A percentile compares a stretch with the other conserved stretches of the same genome.
phyloP scores from a whole-genome alignment of 371 early-diverging fungal genomes.

The Mortierella sp. region DNA sequence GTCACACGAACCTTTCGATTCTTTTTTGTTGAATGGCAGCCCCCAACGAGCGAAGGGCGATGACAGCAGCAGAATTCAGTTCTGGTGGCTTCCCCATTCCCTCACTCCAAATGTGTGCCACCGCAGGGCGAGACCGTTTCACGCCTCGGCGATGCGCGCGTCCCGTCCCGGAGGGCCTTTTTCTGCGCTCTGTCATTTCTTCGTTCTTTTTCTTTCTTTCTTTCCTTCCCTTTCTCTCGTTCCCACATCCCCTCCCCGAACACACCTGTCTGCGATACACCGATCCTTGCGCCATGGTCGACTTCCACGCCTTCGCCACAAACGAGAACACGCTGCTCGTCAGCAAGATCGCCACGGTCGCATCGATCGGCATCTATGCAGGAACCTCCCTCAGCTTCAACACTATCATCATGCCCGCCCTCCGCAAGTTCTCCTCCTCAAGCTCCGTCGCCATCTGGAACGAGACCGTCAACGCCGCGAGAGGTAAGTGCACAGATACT shows the following conservation, averaged over 20 bases:
- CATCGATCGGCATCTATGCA: slow-evolving; percentile 41
- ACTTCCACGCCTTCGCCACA: slow-evolving; percentile 33
- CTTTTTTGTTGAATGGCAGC: no score
- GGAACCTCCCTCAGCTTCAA: slow-evolving; percentile 44
- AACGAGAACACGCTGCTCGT: slow-evolving; percentile 35
- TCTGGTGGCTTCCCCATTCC: no score
- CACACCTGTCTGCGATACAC: neutral
- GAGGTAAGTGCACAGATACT: slow-evolving; percentile 11
- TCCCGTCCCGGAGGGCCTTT: no score
- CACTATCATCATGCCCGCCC: slow-evolving; percentile 45
- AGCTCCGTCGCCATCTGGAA: slow-evolving; percentile 46
- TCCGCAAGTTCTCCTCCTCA: slow-evolving; percentile 47
- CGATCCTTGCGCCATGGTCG: slow-evolving; percentile 19
- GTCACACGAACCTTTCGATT: neutral
- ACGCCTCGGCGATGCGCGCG: no score
- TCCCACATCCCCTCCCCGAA: neutral
- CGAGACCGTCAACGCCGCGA: slow-evolving; percentile 18
- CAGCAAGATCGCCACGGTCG: slow-evolving; percentile 45
- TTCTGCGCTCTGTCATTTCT: neutral
- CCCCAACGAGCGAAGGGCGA: neutral
- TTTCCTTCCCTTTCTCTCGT: slow-evolving; percentile 2
- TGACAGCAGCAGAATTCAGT: no score
- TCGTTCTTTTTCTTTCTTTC: neutral
- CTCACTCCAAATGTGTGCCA: no score
- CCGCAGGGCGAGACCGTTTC: no score